Evolutionary conservation across 2,329 filamentous ascomycete species (phyloP).

Genomic region (Fusarium sp.): DNA sequence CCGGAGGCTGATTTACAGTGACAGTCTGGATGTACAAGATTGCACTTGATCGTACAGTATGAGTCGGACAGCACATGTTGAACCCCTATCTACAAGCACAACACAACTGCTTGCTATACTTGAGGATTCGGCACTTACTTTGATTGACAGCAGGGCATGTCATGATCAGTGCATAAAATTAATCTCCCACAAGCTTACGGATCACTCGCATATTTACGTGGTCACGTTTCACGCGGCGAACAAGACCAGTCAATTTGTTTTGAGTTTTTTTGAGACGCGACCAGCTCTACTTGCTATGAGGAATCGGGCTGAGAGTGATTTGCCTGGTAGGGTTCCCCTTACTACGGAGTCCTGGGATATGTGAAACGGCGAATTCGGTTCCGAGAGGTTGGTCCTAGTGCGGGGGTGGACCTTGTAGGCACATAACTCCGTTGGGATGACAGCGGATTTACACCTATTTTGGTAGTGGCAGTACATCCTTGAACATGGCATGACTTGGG

Average conservation of each 20-base stretch:
- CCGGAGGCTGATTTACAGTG: conserved; percentile 31
- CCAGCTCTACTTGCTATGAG: conserved; percentile 7
- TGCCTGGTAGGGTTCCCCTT: conserved; percentile 10
- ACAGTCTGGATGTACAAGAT: conserved; percentile 2
- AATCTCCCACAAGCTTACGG: conserved; percentile 40
- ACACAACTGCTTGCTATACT: not conserved
- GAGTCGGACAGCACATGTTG: conserved; percentile 1
- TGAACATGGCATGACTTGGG: conserved; percentile 3
- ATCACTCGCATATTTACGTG: conserved; percentile 44
- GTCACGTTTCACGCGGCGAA: conserved; percentile 43
- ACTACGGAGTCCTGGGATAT: conserved; percentile 15
- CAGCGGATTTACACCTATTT: conserved; percentile 39
- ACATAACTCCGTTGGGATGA: conserved; percentile 30
- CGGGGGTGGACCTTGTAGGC: conserved; percentile 45
- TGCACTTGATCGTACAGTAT: conserved; percentile 8
- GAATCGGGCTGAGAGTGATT: too few species aligned
- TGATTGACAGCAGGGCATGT: not conserved
- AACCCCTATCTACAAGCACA: conserved; percentile 17
- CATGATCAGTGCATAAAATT: conserved; percentile 37
- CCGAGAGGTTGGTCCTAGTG: conserved; percentile 44
- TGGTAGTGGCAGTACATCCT: conserved; percentile 24
- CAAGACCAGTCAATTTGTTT: conserved; percentile 17
- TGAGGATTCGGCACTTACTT: conserved; percentile 5
- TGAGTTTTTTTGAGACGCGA: conserved; percentile 16
- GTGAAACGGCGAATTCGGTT: conserved; percentile 39